phyloP scores from a whole-genome alignment of 2,329 filamentous ascomycete genomes.

The Arthrinium puccinioides region DNA sequence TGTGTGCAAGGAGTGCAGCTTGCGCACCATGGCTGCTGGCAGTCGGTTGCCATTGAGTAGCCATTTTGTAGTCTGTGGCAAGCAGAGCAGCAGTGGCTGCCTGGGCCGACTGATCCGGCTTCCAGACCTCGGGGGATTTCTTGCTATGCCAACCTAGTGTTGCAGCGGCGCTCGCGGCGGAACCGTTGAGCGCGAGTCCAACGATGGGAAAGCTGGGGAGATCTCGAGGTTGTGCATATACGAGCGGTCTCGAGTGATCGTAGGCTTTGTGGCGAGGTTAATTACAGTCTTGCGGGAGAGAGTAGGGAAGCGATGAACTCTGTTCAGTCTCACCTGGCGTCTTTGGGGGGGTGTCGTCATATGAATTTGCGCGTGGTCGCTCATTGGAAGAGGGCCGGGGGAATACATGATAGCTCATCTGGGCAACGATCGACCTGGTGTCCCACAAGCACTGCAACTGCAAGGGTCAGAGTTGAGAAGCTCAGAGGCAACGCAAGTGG shows the following conservation, averaged over 20 bases:
- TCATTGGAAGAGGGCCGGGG: no score
- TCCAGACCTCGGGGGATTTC: slow-evolving; percentile 59
- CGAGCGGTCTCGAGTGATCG: slow-evolving; percentile 40
- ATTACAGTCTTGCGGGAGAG: background rate
- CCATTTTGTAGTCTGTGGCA: slow-evolving; percentile 21
- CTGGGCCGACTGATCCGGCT: slow-evolving; percentile 52
- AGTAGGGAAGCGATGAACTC: background rate
- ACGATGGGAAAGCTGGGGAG: slow-evolving; percentile 68
- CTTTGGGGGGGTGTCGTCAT: slow-evolving; percentile 2
- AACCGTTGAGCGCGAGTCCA: slow-evolving; percentile 48
- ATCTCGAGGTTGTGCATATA: slow-evolving; percentile 65
- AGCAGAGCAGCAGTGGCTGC: slow-evolving; percentile 32
- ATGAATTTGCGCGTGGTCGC: no score
- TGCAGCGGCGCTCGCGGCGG: slow-evolving; percentile 68
- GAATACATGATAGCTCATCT: no score
- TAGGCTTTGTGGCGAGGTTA: background rate
- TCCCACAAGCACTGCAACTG: no score
- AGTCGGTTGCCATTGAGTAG: slow-evolving; percentile 53
- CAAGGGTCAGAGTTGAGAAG: no score
- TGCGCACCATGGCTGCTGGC: slow-evolving; percentile 62
- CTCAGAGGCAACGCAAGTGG: no score
- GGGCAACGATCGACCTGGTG: no score
- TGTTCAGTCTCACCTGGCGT: slow-evolving; percentile 2
- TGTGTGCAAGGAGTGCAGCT: slow-evolving; percentile 63
- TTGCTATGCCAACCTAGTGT: slow-evolving; percentile 65